Conservation (phyloP, 2,329 filamentous ascomycete species). For the Clarireedia paspali region DNA sequence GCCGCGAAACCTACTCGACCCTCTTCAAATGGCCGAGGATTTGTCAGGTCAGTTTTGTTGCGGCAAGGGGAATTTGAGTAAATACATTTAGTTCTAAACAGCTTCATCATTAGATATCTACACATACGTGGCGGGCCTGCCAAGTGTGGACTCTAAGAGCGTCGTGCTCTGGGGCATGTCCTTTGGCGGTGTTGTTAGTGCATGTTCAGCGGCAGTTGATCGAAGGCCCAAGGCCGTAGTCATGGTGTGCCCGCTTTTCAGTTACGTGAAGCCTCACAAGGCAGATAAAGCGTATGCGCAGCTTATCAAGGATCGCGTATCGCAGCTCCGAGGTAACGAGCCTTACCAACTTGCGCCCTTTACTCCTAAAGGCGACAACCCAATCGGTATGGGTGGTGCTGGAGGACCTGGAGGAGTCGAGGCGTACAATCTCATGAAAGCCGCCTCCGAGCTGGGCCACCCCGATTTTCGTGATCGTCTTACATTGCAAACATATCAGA, state of each 20-base stretch:
- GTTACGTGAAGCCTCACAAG: not conserved
- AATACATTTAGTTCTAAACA: not conserved
- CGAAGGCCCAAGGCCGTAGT: constrained; percentile 32
- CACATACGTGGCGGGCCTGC: constrained; percentile 30
- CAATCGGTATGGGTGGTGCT: not conserved
- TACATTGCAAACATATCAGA: constrained; percentile 1
- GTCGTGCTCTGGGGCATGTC: constrained; percentile 33
- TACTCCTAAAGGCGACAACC: not conserved
- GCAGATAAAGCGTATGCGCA: not conserved
- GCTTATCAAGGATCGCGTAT: not conserved
- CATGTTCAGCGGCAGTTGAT: constrained; percentile 33
- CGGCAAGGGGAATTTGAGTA: not conserved
- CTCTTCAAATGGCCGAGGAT: constrained; percentile 28
- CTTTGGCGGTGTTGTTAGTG: constrained; percentile 31
- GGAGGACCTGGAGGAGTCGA: not conserved
- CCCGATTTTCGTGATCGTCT: not conserved
- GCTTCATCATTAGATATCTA: constrained; percentile 10
- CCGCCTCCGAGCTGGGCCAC: not conserved
- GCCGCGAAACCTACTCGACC: constrained; percentile 29
- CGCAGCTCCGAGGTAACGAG: constrained; percentile 1
- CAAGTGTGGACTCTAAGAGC: constrained; percentile 26
- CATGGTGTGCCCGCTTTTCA: constrained; percentile 17
- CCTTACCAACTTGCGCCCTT: not conserved
- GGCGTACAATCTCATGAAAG: not conserved
- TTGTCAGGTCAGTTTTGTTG: not conserved